Evolutionary conservation across 352 stramenopile genomes (phyloP).

Genomic region (Phytophthora sojae): DNA sequence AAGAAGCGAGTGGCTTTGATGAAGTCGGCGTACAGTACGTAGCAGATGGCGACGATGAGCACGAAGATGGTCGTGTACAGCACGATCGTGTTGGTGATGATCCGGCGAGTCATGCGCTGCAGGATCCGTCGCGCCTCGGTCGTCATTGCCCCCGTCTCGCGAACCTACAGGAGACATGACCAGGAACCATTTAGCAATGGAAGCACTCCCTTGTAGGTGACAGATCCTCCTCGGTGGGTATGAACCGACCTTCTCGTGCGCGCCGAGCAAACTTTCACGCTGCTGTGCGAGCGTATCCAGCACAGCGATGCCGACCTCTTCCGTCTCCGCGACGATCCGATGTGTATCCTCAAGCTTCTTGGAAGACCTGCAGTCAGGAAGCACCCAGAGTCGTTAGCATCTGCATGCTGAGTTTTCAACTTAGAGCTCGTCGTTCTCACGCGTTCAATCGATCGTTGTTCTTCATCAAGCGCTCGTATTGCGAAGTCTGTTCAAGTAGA

Average conservation of each 20-base stretch:
- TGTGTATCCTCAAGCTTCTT: conserved; percentile 72
- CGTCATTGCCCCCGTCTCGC: conserved; percentile 76
- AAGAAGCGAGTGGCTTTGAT: conserved; percentile 48
- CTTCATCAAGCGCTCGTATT: conserved; percentile 73
- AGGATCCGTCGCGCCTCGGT: conserved; percentile 71
- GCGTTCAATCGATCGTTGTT: conserved; percentile 73
- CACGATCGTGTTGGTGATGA: conserved; percentile 83
- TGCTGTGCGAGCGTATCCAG: conserved; percentile 76
- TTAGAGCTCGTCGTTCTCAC: conserved; percentile 24
- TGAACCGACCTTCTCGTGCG: conserved; percentile 66
- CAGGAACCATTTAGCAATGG: conserved; percentile 9
- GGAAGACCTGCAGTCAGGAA: conserved; percentile 49
- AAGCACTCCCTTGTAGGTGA: neutral
- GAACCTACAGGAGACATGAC: conserved; percentile 45
- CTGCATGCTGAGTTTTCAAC: neutral
- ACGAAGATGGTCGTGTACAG: conserved; percentile 81
- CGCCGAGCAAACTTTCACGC: conserved; percentile 70
- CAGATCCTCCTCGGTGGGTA: neutral
- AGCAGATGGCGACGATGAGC: conserved; percentile 71
- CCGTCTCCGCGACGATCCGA: conserved; percentile 69
- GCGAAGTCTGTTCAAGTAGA: conserved; percentile 46
- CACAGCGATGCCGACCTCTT: conserved; percentile 76
- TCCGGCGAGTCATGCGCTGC: conserved; percentile 78
- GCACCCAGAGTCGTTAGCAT: neutral
- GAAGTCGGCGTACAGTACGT: conserved; percentile 84